phyloP scores from a whole-genome alignment of 2,329 filamentous ascomycete species.

The Claviceps purpurea region DNA sequence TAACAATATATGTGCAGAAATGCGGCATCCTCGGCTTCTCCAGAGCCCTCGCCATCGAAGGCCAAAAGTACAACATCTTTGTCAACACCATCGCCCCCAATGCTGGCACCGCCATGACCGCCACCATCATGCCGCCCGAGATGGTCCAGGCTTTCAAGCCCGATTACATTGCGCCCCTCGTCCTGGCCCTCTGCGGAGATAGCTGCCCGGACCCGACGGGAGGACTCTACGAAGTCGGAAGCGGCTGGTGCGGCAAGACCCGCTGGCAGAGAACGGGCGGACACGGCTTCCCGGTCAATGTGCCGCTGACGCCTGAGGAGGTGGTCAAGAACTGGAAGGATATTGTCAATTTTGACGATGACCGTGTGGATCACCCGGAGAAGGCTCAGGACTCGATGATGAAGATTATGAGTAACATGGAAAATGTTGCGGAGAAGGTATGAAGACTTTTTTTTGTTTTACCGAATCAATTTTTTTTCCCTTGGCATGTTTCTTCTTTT shows the following conservation, averaged over 20 bases:
- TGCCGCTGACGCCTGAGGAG: conserved; percentile 70
- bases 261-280: conserved; percentile 90
- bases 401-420: conserved; percentile 69
- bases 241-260: conserved; percentile 82
- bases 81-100: conserved; percentile 98
- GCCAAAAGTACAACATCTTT: conserved; percentile 92
- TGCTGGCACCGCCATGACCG: conserved; percentile 89
- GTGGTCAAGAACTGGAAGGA: conserved; percentile 62
- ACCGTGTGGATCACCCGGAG: conserved; percentile 74
- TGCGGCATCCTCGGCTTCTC: conserved; percentile 91
- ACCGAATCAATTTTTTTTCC: neutral
- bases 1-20: conserved; percentile 39
- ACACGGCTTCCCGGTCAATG: conserved; percentile 80
- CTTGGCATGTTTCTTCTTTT: neutral
- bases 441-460: conserved; percentile 22
- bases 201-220: conserved; percentile 77
- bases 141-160: conserved; percentile 98
- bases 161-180: conserved; percentile 90
- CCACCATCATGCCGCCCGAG: conserved; percentile 88
- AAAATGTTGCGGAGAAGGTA: conserved; percentile 60
- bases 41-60: conserved; percentile 81
- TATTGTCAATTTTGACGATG: conserved; percentile 79
- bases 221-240: conserved; percentile 85
- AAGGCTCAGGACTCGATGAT: conserved; percentile 63
- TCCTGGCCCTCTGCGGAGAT: conserved; percentile 74